Conservation (phyloP, 2,329 filamentous ascomycete genomes). For the Pestalotiopsis sp. region DNA sequence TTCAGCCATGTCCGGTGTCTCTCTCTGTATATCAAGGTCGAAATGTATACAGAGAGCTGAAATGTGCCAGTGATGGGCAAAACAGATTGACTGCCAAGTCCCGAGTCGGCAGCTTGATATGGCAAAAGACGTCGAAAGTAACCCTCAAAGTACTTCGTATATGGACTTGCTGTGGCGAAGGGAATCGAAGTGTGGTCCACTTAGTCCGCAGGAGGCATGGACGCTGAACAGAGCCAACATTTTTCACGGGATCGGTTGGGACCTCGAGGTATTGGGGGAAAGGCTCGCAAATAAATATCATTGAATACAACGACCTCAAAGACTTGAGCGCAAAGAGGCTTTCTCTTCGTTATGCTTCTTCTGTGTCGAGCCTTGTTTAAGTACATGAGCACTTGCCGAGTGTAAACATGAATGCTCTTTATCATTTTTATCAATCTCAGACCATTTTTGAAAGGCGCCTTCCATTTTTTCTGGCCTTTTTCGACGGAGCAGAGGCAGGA, state of each 20-base stretch:
- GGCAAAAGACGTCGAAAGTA: too few relatives aligned
- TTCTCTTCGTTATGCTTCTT: not conserved
- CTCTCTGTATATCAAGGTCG: not conserved
- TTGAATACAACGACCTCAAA: not conserved
- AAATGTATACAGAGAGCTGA: too few relatives aligned
- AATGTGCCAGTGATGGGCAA: too few relatives aligned
- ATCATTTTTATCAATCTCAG: not conserved
- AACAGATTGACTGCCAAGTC: too few relatives aligned
- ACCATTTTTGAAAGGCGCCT: not conserved
- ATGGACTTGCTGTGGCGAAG: too few relatives aligned
- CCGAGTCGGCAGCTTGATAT: too few relatives aligned
- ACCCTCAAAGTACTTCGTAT: too few relatives aligned
- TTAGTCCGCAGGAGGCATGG: too few relatives aligned
- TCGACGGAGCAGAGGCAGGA: not conserved
- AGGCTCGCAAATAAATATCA: not conserved
- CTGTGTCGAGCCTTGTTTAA: not conserved
- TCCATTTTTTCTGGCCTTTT: not conserved
- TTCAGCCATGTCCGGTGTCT: not conserved
- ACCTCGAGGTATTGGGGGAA: not conserved
- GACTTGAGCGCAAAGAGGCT: not conserved
- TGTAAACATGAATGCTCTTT: not conserved
- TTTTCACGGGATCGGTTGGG: too few relatives aligned
- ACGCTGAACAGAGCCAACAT: too few relatives aligned
- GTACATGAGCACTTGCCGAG: not conserved
- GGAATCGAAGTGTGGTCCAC: too few relatives aligned